Base-by-base conservation (phyloP, 257 asterid genomes). In the Primulina huaijiensis region DNA sequence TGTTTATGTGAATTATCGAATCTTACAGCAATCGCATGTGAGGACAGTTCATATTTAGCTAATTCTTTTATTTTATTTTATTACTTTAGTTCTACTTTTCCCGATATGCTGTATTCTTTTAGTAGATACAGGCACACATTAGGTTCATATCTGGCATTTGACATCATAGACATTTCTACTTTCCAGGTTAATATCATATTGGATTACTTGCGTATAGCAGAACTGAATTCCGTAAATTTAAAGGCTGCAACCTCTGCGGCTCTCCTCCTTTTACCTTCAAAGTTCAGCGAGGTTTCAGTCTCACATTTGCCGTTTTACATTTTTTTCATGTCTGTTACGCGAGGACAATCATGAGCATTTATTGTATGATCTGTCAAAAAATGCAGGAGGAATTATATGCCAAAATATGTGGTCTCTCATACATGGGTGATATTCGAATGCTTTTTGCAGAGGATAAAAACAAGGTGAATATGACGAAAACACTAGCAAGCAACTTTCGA, bases 351-450 rank as follows among this genome's bases (percentile, higher is more conserved):
- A 17, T 6, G 21, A 30, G 50, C 30, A n/a, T 34, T 52, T 62
- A 57, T 34, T 62, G 29, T 60, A 74, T 43, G 67, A 69, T 30
- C 69, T 31, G 9, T 70, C 76, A 57, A 52, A 52, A 43, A 79
- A 64, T 86, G 78, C 89, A 90, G 97, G 96, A 87, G 75, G 92
- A 90, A 68, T 78, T 92, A 72, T 92, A 88, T 78, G 92, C 87
- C 73, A 84, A 84, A 75, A 87, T 90, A 71, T 92, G 96, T 79
- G 86, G 89, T 79, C 96, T 92, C 52, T 92, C 97, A 20, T 92
- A 90, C 79, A 81, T 70, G 85, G 98, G 97, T 37, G 98, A 92
- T 84, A 68, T 90, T 77, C 82, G 95, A 30, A 92, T 92, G 97
- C 83, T 84, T 76, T 92, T 92, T 65, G 98, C 97, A 0, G 97